phyloP scores from a whole-genome alignment of 345 rosid genomes.

The Adansonia digitata region DNA sequence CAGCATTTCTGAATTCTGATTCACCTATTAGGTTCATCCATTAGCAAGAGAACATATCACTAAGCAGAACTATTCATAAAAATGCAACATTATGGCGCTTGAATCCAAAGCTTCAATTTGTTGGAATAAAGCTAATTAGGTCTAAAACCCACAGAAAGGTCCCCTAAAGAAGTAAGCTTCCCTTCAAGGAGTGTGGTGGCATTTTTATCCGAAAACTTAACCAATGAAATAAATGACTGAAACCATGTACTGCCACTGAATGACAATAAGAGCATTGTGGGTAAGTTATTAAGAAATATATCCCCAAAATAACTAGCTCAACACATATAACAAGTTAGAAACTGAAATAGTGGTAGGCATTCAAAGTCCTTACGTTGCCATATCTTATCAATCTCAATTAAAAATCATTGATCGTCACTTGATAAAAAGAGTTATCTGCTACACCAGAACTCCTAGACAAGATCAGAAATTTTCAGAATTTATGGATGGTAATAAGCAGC shows the following conservation, averaged over 20 bases:
- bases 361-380: background rate
- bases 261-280: background rate
- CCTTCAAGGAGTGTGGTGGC: background rate
- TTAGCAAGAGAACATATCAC: background rate
- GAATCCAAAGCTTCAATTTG: background rate
- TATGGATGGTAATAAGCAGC: background rate
- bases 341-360: background rate
- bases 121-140: background rate
- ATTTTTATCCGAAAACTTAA: background rate
- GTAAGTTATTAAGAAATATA: too few relatives aligned
- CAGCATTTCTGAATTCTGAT: background rate
- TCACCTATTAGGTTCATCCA: background rate
- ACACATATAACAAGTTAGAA: background rate
- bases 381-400: background rate
- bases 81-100: background rate
- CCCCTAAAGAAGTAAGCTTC: background rate
- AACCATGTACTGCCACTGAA: background rate
- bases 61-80: background rate
- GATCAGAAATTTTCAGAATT: background rate
- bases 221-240: background rate
- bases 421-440: too few relatives aligned
- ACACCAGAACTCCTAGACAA: background rate
- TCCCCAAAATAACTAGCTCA: background rate
- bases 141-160: background rate
- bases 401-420: too few relatives aligned